Conservation (phyloP, 2,329 filamentous ascomycete genomes). For the Aureobasidium subglaciale region DNA sequence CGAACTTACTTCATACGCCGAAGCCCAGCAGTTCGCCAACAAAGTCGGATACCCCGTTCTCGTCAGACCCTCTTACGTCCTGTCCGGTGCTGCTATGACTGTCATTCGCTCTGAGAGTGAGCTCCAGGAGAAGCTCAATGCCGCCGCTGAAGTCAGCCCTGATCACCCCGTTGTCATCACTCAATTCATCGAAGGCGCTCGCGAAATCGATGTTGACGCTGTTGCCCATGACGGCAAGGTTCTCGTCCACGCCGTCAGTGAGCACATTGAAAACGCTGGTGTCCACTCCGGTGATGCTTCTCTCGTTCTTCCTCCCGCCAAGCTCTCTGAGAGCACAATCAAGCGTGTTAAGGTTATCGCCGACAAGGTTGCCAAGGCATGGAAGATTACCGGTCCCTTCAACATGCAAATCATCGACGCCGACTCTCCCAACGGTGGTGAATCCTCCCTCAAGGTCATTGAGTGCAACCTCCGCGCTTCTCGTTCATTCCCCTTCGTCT, state of each 20-base stretch:
- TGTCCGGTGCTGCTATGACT: constrained; percentile 97
- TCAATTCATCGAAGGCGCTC: constrained; percentile 93
- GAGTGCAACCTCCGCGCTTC: constrained; percentile 97
- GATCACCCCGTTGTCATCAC: constrained; percentile 98
- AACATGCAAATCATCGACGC: constrained; percentile 99
- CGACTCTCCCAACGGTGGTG: constrained; percentile 64
- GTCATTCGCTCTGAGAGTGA: constrained; percentile 85
- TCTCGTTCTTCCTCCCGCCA: constrained; percentile 78
- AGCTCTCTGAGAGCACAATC: constrained; percentile 70
- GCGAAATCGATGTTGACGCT: constrained; percentile 94
- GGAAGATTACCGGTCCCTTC: constrained; percentile 96
- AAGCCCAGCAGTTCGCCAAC: constrained; percentile 79
- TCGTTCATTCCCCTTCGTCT: constrained; percentile 95
- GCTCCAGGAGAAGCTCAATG: constrained; percentile 89
- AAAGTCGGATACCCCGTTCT: constrained; percentile 88
- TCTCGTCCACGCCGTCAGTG: constrained; percentile 83
- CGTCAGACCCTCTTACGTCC: constrained; percentile 88
- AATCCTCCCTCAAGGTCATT: constrained; percentile 83
- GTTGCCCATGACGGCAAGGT: constrained; percentile 82
- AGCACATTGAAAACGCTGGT: constrained; percentile 95
- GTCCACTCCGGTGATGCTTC: constrained; percentile 98
- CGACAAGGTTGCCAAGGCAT: constrained; percentile 90
- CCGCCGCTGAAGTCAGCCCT: constrained; percentile 82
- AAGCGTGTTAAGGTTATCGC: constrained; percentile 91
- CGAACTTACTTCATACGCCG: constrained; percentile 82